phyloP scores from a whole-genome alignment of 192 early-diverging fungal species.

The Gaertneriomyces semiglobifer region DNA sequence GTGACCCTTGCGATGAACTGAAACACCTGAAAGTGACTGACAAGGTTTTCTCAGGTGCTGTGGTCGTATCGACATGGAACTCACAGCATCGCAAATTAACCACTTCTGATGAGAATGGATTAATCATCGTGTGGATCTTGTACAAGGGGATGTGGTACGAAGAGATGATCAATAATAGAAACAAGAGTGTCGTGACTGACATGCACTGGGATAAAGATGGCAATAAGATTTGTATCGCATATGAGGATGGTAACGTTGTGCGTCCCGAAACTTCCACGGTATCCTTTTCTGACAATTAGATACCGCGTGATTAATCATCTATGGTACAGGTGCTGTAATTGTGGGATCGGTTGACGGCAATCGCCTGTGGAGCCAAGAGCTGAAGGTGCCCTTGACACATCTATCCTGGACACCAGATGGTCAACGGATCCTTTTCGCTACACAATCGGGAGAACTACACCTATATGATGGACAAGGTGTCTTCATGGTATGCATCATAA shows the following conservation, averaged over 20 bases:
- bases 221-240: conserved; percentile 55
- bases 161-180: conserved; percentile 68
- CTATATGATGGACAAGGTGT: conserved; percentile 51
- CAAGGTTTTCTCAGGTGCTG: conserved; percentile 31
- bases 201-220: conserved; percentile 61
- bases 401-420: conserved; percentile 60
- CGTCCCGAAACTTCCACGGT: background rate
- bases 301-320: background rate
- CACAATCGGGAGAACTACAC: conserved; percentile 48
- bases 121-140: conserved; percentile 66
- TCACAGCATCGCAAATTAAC: conserved; percentile 53
- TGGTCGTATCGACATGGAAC: conserved; percentile 58
- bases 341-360: conserved; percentile 62
- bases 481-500: conserved; percentile 38
- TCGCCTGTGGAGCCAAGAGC: conserved; percentile 59
- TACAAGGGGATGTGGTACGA: conserved; percentile 67
- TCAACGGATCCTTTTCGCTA: conserved; percentile 55
- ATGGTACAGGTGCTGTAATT: conserved; percentile 54
- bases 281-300: background rate
- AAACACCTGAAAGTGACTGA: too few relatives aligned
- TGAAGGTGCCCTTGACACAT: conserved; percentile 43
- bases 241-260: conserved; percentile 48
- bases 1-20: too few relatives aligned
- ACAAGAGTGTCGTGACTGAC: conserved; percentile 57
- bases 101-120: conserved; percentile 55